Evolutionary conservation across 2,329 filamentous ascomycete genomes (phyloP).

Genomic region (Cladosporium sp.): DNA sequence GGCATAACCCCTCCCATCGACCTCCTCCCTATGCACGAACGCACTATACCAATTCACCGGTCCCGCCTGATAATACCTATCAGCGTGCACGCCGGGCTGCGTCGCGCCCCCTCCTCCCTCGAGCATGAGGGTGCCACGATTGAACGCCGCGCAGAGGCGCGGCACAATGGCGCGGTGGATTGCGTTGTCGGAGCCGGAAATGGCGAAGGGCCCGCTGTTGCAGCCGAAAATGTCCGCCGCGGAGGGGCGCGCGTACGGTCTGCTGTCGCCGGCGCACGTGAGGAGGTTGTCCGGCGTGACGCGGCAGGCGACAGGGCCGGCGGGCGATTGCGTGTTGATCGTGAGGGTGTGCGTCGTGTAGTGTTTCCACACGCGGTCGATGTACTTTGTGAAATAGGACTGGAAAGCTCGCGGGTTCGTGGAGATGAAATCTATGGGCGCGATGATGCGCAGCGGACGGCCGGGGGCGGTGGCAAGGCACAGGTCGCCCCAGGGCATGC

Average conservation of each 20-base stretch:
- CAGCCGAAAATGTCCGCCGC: slow-evolving; percentile 65
- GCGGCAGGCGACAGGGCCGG: slow-evolving; percentile 50
- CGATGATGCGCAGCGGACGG: slow-evolving; percentile 37
- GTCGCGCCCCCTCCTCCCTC: slow-evolving; percentile 46
- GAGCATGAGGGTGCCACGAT: slow-evolving; percentile 63
- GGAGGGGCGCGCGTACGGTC: slow-evolving; percentile 53
- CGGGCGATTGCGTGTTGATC: slow-evolving; percentile 61
- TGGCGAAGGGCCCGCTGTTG: slow-evolving; percentile 58
- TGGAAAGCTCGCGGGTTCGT: slow-evolving; percentile 43
- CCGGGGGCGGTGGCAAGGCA: slow-evolving; percentile 40
- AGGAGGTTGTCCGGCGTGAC: slow-evolving; percentile 39
- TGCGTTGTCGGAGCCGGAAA: slow-evolving; percentile 34
- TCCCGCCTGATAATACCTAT: slow-evolving; percentile 42
- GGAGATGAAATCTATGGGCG: slow-evolving; percentile 40
- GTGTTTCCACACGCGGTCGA: slow-evolving; percentile 48
- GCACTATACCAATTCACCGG: slow-evolving; percentile 52
- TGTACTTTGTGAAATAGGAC: slow-evolving; percentile 49
- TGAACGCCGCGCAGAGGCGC: slow-evolving; percentile 71
- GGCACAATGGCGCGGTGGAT: slow-evolving; percentile 60
- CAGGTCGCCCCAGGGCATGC: slow-evolving; percentile 59
- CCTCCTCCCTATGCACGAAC: slow-evolving; percentile 57
- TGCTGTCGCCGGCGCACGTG: slow-evolving; percentile 38
- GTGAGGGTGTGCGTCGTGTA: slow-evolving; percentile 46
- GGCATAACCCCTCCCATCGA: slow-evolving; percentile 59
- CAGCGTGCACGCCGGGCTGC: slow-evolving; percentile 39